phyloP scores from a whole-genome alignment of 2,329 filamentous ascomycete species.

The Paraphaeosphaeria sporulosa region DNA sequence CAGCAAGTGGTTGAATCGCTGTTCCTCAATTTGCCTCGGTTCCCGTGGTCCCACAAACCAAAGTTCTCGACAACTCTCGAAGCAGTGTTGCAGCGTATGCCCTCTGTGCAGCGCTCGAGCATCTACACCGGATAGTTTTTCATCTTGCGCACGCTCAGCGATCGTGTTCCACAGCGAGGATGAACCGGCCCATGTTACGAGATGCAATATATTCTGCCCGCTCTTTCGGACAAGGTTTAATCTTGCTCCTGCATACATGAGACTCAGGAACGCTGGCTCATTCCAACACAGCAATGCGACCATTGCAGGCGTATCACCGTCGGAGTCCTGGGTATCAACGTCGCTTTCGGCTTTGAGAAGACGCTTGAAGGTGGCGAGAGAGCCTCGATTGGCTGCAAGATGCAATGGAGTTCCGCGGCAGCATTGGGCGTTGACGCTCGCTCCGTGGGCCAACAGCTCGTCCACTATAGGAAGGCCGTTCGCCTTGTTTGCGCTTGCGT shows the following conservation, averaged over 20 bases:
- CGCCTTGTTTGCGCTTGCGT: conserved; percentile 8
- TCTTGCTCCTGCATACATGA: conserved; percentile 1
- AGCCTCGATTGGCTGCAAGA: conserved; percentile 14
- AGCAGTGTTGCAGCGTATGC: neutral
- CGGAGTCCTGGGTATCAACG: conserved; percentile 6
- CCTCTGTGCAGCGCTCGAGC: neutral
- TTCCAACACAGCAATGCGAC: conserved; percentile 15
- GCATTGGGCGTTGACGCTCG: conserved; percentile 8
- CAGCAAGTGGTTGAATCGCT: neutral
- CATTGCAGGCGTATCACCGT: conserved; percentile 14
- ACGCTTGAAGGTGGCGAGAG: conserved; percentile 3
- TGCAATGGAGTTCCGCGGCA: conserved; percentile 13
- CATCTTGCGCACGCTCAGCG: neutral
- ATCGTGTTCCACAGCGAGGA: neutral
- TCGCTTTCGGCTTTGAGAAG: conserved; percentile 1
- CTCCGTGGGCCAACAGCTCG: conserved; percentile 2
- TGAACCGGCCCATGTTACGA: neutral
- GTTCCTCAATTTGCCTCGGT: neutral
- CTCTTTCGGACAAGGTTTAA: conserved; percentile 4
- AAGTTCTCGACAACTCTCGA: neutral
- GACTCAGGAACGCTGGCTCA: conserved; percentile 6
- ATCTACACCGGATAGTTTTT: neutral
- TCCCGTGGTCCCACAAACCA: neutral
- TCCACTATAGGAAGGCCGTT: conserved; percentile 9
- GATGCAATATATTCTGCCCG: conserved; percentile 16